Percentiles rank a stretch among this genome's conserved stretches.
phyloP scores from a whole-genome alignment of 257 asterid genomes.

The Phtheirospermum japonicum region DNA sequence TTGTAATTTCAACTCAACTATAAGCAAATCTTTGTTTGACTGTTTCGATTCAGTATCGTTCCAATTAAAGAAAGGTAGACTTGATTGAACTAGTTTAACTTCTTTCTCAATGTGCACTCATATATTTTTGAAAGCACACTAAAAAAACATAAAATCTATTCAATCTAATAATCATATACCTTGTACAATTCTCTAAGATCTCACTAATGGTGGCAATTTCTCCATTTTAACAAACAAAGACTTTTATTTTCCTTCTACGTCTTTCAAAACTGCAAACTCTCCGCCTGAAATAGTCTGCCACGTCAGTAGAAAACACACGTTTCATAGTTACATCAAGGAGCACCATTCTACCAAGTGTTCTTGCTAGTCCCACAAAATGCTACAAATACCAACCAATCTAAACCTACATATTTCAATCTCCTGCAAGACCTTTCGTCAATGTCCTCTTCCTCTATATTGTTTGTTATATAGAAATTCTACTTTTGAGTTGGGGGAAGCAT shows the following conservation, averaged over 20 bases:
- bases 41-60: neutral
- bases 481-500: neutral
- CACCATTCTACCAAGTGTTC: neutral
- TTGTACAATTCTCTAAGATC: neutral
- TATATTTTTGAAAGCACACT: slow-evolving; percentile 11
- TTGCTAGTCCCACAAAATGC: neutral
- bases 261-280: slow-evolving; percentile 2
- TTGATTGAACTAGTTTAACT: neutral
- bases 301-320: neutral
- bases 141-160: neutral
- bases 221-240: slow-evolving; percentile 1
- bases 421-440: neutral
- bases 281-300: slow-evolving; percentile 1
- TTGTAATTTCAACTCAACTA: slow-evolving; percentile 9
- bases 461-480: neutral
- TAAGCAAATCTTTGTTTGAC: neutral
- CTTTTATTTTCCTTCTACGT: neutral
- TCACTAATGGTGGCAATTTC: neutral
- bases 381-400: slow-evolving; percentile 7
- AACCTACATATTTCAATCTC: slow-evolving; percentile 17
- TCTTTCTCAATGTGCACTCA: neutral
- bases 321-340: neutral
- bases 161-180: neutral
- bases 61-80: neutral
- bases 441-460: slow-evolving; percentile 4